phyloP scores from a whole-genome alignment of 2,329 filamentous ascomycete genomes.

The Beauveria scarabaeidicola region DNA sequence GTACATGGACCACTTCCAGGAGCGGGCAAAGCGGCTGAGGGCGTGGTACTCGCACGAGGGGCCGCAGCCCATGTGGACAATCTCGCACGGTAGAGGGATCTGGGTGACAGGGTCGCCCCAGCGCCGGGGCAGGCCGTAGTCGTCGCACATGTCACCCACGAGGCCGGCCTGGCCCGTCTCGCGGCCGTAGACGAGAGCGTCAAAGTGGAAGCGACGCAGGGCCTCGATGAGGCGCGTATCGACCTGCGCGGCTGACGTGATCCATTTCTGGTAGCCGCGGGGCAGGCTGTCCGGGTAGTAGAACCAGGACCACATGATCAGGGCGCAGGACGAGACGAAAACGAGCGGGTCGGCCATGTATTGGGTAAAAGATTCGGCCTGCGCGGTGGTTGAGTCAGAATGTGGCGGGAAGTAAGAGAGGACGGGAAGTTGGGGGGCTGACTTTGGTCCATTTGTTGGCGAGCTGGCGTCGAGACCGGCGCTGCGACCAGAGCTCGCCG shows the following conservation, averaged over 20 bases:
- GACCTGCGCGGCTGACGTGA: constrained; percentile 65
- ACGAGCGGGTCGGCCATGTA: constrained; percentile 52
- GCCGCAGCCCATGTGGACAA: constrained; percentile 74
- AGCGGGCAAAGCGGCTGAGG: constrained; percentile 54
- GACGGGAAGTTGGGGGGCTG: constrained; percentile 14
- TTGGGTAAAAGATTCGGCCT: constrained; percentile 28
- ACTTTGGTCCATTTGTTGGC: constrained; percentile 40
- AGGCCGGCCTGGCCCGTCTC: constrained; percentile 63
- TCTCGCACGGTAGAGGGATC: constrained; percentile 69
- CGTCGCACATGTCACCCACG: constrained; percentile 61
- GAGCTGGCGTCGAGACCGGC: constrained; percentile 35
- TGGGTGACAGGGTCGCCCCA: constrained; percentile 66
- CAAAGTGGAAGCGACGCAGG: constrained; percentile 56
- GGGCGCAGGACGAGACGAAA: constrained; percentile 62
- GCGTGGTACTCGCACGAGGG: constrained; percentile 69
- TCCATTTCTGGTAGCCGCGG: constrained; percentile 71
- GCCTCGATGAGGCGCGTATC: constrained; percentile 67
- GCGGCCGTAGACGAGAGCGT: constrained; percentile 61
- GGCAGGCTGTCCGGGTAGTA: constrained; percentile 66
- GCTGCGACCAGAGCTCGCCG: constrained; percentile 54
- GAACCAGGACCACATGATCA: constrained; percentile 88
- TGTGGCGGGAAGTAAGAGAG: neutral
- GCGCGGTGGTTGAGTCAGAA: constrained; percentile 1
- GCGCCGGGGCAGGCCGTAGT: constrained; percentile 57
- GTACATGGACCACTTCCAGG: constrained; percentile 65